phyloP scores from a whole-genome alignment of 2,329 filamentous ascomycete species.

The Neophaeococcomyces aloes region DNA sequence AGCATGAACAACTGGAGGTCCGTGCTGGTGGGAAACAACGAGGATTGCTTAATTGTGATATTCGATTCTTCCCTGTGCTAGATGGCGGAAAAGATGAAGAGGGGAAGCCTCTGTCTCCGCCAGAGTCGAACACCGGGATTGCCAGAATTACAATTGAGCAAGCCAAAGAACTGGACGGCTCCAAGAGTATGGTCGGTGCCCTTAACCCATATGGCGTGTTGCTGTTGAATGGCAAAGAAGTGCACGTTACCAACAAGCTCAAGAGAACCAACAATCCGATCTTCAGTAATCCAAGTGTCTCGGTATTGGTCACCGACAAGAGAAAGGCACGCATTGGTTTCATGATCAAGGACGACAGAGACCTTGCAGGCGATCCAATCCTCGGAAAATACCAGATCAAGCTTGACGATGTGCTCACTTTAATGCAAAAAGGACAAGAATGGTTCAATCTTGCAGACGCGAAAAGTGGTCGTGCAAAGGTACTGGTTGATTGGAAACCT shows the following conservation, averaged over 20 bases:
- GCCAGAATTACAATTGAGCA: constrained; percentile 87
- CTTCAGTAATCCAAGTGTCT: constrained; percentile 85
- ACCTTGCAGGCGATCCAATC: constrained; percentile 69
- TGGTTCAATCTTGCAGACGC: constrained; percentile 85
- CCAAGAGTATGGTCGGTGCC: constrained; percentile 80
- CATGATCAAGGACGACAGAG: constrained; percentile 90
- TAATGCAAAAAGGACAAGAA: constrained; percentile 85
- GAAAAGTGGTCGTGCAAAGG: constrained; percentile 75
- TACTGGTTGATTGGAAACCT: constrained; percentile 90
- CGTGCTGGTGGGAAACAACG: constrained; percentile 73
- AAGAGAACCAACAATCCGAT: constrained; percentile 97
- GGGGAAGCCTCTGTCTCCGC: constrained; percentile 67
- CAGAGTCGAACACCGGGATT: constrained; percentile 88
- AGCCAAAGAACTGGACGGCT: constrained; percentile 87
- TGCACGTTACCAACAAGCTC: constrained; percentile 80
- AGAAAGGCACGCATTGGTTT: constrained; percentile 83
- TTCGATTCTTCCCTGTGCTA: constrained; percentile 92
- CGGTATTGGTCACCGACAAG: constrained; percentile 87
- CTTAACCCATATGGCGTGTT: constrained; percentile 86
- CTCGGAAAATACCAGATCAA: constrained; percentile 92
- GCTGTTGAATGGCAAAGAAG: constrained; percentile 81
- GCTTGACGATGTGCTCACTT: constrained; percentile 80
- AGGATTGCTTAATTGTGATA: constrained; percentile 66
- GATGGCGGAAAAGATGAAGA: constrained; percentile 61
- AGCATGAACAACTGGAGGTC: constrained; percentile 77